Base-by-base conservation (phyloP, 2,329 filamentous ascomycete genomes). In the Cordyceps javanica region DNA sequence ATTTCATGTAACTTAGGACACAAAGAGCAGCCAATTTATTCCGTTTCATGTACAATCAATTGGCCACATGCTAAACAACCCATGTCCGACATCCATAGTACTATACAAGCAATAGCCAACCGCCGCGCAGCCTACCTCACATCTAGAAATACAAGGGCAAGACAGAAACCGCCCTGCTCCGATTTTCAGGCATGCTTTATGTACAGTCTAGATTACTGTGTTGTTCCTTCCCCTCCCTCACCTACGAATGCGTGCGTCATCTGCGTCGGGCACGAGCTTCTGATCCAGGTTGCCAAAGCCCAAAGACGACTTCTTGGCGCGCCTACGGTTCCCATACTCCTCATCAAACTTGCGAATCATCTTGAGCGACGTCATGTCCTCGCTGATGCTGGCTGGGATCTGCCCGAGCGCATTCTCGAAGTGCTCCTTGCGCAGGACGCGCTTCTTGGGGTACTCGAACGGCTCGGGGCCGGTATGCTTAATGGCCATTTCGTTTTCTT, bases 321-420 rank as follows among this genome's bases (percentile, higher is more conserved):
- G 82, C 67, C 84, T 87, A 36, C 87, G 82, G 68, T 96, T 91
- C 26, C 94, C 93, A 70, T 92, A 99, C 70, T 93, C 89, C 73
- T 96, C 90, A 69, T 99, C 94, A 68, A 97, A 99, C 73, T 95
- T 95, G 65, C 90, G 83, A 66, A 99, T 96, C 13, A 90, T 89
- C 62, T 85, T 83, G 61, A 99, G 76, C 32, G 85, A 90, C 50
- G 84, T 80, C 93, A 97, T 97, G 67, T 99, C 92, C 71, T 97
- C 93, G 65, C 85, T 92, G 63, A 97, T 92, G 66, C 90, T 95
- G 0, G 94, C 91, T 57, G 88, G 90, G 64, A 99, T 96, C 72
- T 97, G 92, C 65, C 85, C 82, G 66, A 96, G 78, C 2, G 91
- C 94, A 63, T 85, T 88, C 16, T 92, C 88, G 67, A 99, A 97